Evolutionary conservation across 345 rosid species (phyloP).

Genomic region (Lepidium didymum): DNA sequence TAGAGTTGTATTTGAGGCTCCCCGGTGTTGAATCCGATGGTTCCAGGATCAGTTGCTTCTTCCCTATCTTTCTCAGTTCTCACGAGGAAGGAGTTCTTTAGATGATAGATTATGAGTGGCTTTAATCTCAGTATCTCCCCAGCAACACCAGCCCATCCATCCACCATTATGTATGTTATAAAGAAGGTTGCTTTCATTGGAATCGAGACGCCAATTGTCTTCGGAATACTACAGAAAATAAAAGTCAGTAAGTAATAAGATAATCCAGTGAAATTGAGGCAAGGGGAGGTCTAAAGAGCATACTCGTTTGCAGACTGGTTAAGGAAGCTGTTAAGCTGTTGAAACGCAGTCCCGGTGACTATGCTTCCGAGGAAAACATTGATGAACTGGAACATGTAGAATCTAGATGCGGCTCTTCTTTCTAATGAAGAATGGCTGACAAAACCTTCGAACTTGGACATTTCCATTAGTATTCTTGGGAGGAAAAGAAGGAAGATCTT

Average conservation of each 20-base stretch:
- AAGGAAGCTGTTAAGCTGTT: slow-evolving; percentile 71
- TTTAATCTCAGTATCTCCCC: slow-evolving; percentile 84
- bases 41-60: slow-evolving; percentile 98
- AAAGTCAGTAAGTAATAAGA: neutral
- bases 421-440: slow-evolving; percentile 62
- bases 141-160: slow-evolving; percentile 99
- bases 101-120: slow-evolving; percentile 75
- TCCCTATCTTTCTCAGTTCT: slow-evolving; percentile 87
- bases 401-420: slow-evolving; percentile 84
- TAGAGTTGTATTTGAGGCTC: slow-evolving; percentile 97
- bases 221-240: slow-evolving; percentile 54
- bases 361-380: slow-evolving; percentile 97
- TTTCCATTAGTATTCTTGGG: slow-evolving; percentile 81
- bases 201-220: slow-evolving; percentile 76
- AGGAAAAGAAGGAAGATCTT: slow-evolving; percentile 84
- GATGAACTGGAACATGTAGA: slow-evolving; percentile 73
- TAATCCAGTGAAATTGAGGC: neutral
- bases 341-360: slow-evolving; percentile 90
- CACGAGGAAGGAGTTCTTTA: slow-evolving; percentile 72
- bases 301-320: slow-evolving; percentile 90
- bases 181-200: slow-evolving; percentile 98
- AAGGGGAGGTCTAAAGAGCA: slow-evolving; percentile 13
- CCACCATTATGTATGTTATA: slow-evolving; percentile 93
- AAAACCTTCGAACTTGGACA: slow-evolving; percentile 96
- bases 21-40: slow-evolving; percentile 81